Base-by-base conservation (phyloP, 2,329 filamentous ascomycete genomes). In the Bimuria novae-zelandiae region DNA sequence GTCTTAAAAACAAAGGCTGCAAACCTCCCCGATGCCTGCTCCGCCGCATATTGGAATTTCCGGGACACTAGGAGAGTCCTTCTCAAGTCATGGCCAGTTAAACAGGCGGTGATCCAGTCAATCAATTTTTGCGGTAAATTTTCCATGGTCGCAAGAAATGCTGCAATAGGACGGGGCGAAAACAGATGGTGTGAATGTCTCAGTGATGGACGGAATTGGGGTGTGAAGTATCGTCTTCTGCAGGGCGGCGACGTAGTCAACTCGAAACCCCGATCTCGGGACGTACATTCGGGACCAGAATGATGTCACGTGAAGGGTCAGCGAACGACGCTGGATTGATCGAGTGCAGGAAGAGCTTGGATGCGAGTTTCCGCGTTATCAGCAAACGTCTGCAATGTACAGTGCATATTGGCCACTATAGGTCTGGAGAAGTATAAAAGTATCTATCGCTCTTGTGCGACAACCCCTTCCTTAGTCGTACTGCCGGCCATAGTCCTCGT, bases 11-110 rank as follows among this genome's bases (percentile, higher is more conserved):
- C 17, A 19, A 46, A 36, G 30, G 11, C 27, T 7, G 22, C 30
- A n/a, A 46, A 46, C 11, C 8, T 19, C 29, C 19, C 33, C 3
- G 43, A 46, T 8, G 16, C 30, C 2, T 12, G 30, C 29, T 46
- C 30, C 7, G 43, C 43, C 14, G 43, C 43, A 35, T 46, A n/a
- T 10, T 36, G 43, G 12, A 46, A 36, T 36, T 46, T 46, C 19
- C 43, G 43, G 14, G 22, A 46, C 3, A 46, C 16, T 27, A 46
- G 16, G 16, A 46, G 33, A 17, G 33, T 37, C 5, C 12, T 35
- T 17, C 21, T 46, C 4, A 46, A 30, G 19, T 35, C 43, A 23
- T 35, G 14, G 19, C 11, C 3, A 36, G 29, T 10, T 6, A 46
- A 17, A 17, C 4, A 46, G 14, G 19, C 17, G 17, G 17, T 35